Base-by-base conservation (phyloP, 1,284 basidiomycete species). In the Ustilago nuda region DNA sequence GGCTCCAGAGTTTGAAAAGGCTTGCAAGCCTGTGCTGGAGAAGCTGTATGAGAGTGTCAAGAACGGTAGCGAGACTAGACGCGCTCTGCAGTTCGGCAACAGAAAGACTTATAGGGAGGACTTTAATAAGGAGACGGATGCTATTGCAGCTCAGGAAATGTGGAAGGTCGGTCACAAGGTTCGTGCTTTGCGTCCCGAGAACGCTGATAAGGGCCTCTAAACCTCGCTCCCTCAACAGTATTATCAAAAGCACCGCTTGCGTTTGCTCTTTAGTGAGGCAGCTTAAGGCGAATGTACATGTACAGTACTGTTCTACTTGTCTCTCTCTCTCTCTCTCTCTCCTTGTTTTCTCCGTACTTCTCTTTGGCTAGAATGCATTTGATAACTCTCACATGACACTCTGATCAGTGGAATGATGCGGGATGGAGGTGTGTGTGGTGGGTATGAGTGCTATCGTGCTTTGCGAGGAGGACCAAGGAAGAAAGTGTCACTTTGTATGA, bases 131-230 rank as follows among this genome's bases (percentile, higher is more conserved):
- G 96, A 99, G 89, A 91, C 97, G 73, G 92, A 92, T 87, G 94
- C 94, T 87, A 98, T 99, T 84, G 92, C 98, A 88, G 90, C 93
- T 85, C 94, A 95, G 87, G 96, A 99, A 89, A 98, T 99, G 88
- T 99, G 96, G 83, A 79, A 79, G 72, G 82, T 83, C 60, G 82
- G 83, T 53, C 80, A 84, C 69, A 79, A 78, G 62, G 83, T 85
- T 33, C 81, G 83, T 46, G 68, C 66, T 54, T 79, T 85, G 54
- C 83, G 83, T 51, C 83, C 83, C 54, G 80, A 83, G 70, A 74
- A 67, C 58, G 74, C 74, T 59, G 65, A 69, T 59, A 76, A 76
- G 66, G 74, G 69, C 63, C 69, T 76, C 56, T 76, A 69, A 76
- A 37, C 53, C 8, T 19, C 54, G 2, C 19, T 33, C 30, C 36